phyloP scores from a whole-genome alignment of 164 flowering plant species.

The Euptelea pleiosperma region DNA sequence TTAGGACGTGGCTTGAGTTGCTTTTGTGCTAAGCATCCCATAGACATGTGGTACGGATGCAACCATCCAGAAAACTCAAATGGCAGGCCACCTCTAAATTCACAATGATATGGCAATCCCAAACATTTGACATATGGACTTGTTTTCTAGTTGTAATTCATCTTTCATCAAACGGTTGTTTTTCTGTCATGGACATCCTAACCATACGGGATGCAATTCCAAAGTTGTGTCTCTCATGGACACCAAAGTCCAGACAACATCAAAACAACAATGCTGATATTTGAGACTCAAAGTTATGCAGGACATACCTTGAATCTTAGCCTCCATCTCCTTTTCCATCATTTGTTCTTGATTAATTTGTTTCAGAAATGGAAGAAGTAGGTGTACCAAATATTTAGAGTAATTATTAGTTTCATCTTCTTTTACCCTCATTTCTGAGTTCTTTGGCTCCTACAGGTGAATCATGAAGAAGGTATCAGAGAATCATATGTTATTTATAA shows the following conservation, averaged over 20 bases:
- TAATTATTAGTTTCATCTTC: slow-evolving; percentile 22
- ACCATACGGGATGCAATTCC: not conserved
- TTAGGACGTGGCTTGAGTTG: no score
- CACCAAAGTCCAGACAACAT: not conserved
- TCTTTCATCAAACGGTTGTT: no score
- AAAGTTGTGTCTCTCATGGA: not conserved
- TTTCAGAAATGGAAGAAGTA: slow-evolving; percentile 45
- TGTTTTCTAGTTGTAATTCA: no score
- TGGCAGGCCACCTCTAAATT: no score
- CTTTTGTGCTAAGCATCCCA: no score
- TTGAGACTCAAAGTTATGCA: not conserved
- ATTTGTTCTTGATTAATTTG: slow-evolving; percentile 36
- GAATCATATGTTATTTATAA: not conserved
- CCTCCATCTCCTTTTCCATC: slow-evolving; percentile 45
- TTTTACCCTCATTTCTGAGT: slow-evolving; percentile 4
- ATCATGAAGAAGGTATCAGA: not conserved
- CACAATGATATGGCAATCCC: no score
- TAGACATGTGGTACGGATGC: no score
- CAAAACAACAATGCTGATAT: not conserved
- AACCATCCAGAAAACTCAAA: no score
- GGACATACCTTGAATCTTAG: slow-evolving; percentile 42
- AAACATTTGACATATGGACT: no score
- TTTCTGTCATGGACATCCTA: not conserved
- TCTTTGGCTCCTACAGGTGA: slow-evolving; percentile 14
- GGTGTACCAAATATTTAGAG: slow-evolving; percentile 28